These are phyloP conservation scores for Kodamaea kakaduensis DNA, from an alignment of 805 yeast genomes.

Conservation along the genomic window DNA sequence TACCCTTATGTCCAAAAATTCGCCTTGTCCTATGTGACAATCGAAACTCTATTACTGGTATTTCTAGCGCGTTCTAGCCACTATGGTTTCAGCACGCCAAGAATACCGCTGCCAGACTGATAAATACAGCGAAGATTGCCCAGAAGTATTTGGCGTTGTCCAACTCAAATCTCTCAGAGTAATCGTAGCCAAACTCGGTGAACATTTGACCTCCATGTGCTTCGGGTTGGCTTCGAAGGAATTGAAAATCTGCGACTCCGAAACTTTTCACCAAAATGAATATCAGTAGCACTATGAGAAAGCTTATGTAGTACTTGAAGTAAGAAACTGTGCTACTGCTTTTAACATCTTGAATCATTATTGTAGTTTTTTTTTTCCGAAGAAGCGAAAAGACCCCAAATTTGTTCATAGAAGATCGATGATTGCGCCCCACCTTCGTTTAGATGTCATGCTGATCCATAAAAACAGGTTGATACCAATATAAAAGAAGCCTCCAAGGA, in stretches of 20 bases:
- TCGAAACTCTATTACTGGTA: no score
- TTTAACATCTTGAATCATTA: no score
- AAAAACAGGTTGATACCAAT: conserved; percentile 11
- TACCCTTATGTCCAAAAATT: no score
- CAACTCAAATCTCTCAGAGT: conserved; percentile 26
- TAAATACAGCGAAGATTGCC: conserved; percentile 10
- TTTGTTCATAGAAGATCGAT: neutral
- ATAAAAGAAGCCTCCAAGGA: conserved; percentile 13
- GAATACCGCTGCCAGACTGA: neutral
- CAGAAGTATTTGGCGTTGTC: conserved; percentile 21
- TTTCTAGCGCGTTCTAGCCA: no score
- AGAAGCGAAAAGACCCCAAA: no score
- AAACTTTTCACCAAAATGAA: neutral
- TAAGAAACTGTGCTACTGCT: no score
- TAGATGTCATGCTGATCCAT: conserved; percentile 14
- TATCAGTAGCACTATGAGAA: neutral
- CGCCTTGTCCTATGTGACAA: no score
- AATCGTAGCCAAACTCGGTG: conserved; percentile 22
- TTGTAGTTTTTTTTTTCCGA: no score
- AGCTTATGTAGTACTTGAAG: neutral
- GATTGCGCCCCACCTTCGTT: conserved; percentile 14
- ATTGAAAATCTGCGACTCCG: no score
- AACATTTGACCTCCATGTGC: no score
- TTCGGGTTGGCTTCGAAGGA: no score
- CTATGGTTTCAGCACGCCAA: conserved; percentile 2